A percentile compares a stretch with the other conserved stretches of the same genome.
These are phyloP conservation scores for Bipolaris victoriae DNA, from an alignment of 2,329 filamentous ascomycete genomes.

Conservation along the genomic window DNA sequence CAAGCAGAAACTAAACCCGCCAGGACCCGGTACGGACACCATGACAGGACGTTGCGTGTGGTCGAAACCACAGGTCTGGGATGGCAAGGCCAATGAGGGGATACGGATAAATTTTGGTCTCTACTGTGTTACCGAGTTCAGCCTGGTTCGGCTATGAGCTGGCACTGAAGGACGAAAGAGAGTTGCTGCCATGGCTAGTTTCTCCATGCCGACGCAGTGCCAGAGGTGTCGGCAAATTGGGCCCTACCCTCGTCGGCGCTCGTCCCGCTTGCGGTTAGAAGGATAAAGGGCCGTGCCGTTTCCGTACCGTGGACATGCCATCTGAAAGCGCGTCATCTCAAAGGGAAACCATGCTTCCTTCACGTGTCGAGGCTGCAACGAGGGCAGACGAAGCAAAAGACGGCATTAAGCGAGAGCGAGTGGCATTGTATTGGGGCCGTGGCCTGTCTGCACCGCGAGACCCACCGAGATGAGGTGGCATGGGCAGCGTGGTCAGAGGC, in stretches of 20 bases:
- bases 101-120: slow-evolving; percentile 22
- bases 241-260: slow-evolving; percentile 24
- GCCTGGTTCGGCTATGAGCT: slow-evolving; percentile 41
- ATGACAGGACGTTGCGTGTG: slow-evolving; percentile 38
- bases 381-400: slow-evolving; percentile 22
- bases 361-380: slow-evolving; percentile 24
- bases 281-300: slow-evolving; percentile 40
- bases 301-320: slow-evolving; percentile 32
- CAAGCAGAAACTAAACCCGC: slow-evolving; percentile 33
- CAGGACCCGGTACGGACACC: slow-evolving; percentile 35
- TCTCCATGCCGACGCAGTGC: slow-evolving; percentile 33
- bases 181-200: slow-evolving; percentile 33
- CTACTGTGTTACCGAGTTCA: slow-evolving; percentile 30
- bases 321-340: slow-evolving; percentile 31
- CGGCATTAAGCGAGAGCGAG: slow-evolving; percentile 20
- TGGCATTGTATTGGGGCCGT: slow-evolving; percentile 12
- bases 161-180: slow-evolving; percentile 37
- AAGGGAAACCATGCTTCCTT: slow-evolving; percentile 27
- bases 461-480: slow-evolving; percentile 19
- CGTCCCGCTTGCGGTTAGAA: slow-evolving; percentile 34
- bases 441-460: slow-evolving; percentile 18
- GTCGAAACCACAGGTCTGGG: slow-evolving; percentile 30
- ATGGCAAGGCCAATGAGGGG: slow-evolving; percentile 34
- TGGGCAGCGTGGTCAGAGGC: slow-evolving; percentile 14
- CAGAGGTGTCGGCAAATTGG: slow-evolving; percentile 41